A percentile compares a stretch with the other conserved stretches of the same genome.
Conservation (phyloP, 768 basidiomycete species). For the Pleurotus tuoliensis region DNA sequence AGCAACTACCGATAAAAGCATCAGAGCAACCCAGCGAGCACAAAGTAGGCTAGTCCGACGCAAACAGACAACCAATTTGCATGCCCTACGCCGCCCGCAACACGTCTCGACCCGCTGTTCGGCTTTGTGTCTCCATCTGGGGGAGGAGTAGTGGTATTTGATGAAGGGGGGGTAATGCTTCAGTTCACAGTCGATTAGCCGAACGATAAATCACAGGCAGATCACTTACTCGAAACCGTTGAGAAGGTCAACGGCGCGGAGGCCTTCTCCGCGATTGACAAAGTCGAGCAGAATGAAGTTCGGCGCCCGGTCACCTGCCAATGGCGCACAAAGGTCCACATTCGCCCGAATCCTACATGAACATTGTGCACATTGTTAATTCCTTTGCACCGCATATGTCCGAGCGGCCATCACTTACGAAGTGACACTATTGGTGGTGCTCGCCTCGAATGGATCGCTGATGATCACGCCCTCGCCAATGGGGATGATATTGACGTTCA, state of each 20-base stretch:
- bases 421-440: conserved; percentile 22
- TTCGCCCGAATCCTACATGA: conserved; percentile 30
- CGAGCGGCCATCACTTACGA: conserved; percentile 19
- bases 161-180: too few species aligned
- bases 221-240: conserved; percentile 27
- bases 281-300: conserved; percentile 49
- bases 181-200: too few species aligned
- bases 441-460: conserved; percentile 22
- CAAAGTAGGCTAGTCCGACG: too few species aligned
- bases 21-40: too few species aligned
- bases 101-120: too few species aligned
- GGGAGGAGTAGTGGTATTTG: too few species aligned
- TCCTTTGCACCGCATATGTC: too few species aligned
- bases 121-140: too few species aligned
- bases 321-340: conserved; percentile 36
- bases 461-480: conserved; percentile 22
- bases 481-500: conserved; percentile 31
- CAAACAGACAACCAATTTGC: too few species aligned
- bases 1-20: too few species aligned
- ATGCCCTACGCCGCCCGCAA: too few species aligned
- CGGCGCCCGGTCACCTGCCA: conserved; percentile 34
- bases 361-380: background rate
- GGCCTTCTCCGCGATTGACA: conserved; percentile 38
- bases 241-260: conserved; percentile 33
- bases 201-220: too few species aligned